Base-by-base conservation (phyloP, 306 rosid species). In the Prunus dulcis region DNA sequence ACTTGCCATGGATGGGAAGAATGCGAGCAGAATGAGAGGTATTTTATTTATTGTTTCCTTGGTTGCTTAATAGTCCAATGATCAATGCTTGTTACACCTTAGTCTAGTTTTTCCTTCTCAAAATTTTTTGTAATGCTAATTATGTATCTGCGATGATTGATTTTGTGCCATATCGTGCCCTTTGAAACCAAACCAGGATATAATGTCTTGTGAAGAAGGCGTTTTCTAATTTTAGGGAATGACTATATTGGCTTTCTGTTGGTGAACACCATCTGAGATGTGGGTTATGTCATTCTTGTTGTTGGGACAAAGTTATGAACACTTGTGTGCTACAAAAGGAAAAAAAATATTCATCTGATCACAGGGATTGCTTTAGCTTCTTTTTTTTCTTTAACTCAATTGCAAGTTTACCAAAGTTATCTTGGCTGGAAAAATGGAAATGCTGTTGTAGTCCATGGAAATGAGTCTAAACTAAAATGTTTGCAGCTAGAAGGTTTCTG, bases 1-100 rank as follows among this genome's bases (percentile, higher is more conserved):
- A 92, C 14, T 84, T 90, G 82, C 92, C 91, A 38, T 82, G 96
- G 91, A 90, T 83, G 96, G 81, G 81, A 78, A 79, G 80, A 80
- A 69, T 83, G 77, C 81, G 82, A 87, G 87, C 81, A 73, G 77
- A 84, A 41, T 84, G 84, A 92, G 78, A 86, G 88, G 89, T 83
- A 84, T 83, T 72, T 80, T 55, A 78, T 83, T n/a, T 32, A 58
- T 82, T 67, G 75, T 71, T 74, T 80, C 56, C 13, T 25, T 80
- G 70, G 61, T 79, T 82, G 45, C 70, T 71, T 83, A 45, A 41
- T 53, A 57, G 76, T 79, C 83, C 75, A 75, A 77, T 79, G 71
- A 78, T 84, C 66, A 64, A 71, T 82, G 80, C 58, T 71, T 83
- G 73, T 74, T 81, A 69, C 76, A 58, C 75, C 76, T 47, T 66